Percentiles rank a stretch among this genome's conserved stretches.
Conservation (phyloP, 176 grass and related monocot genomes). For the Stipa capillata region DNA sequence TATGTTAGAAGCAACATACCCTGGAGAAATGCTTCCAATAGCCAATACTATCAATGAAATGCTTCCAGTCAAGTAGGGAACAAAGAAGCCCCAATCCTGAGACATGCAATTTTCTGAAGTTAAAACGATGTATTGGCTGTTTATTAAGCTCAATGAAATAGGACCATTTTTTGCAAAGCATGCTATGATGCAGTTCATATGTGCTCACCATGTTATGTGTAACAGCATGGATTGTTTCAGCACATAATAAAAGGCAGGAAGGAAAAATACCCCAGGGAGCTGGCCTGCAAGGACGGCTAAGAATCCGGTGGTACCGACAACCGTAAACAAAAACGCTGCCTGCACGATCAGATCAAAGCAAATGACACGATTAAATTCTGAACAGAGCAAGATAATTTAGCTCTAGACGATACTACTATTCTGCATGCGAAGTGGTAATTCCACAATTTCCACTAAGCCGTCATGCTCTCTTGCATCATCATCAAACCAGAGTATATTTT, state of each 20-base stretch:
- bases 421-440: not conserved
- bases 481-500: too few species aligned
- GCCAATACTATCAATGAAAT: constrained; percentile 83
- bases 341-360: constrained; percentile 12
- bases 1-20: constrained; percentile 36
- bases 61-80: constrained; percentile 85
- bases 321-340: constrained; percentile 90
- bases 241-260: not conserved
- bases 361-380: not conserved
- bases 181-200: too few species aligned
- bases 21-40: constrained; percentile 74
- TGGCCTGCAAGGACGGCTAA: constrained; percentile 74
- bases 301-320: constrained; percentile 73
- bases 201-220: too few species aligned
- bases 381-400: not conserved
- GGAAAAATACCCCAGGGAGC: constrained; percentile 74
- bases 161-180: too few species aligned
- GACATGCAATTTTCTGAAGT: not conserved
- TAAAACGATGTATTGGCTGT: not conserved
- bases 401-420: not conserved
- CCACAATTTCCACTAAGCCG: not conserved
- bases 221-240: too few species aligned
- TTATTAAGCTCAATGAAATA: not conserved
- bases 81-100: constrained; percentile 97
- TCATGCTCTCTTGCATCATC: not conserved